Conservation (phyloP, 2,329 filamentous ascomycete genomes). For the Rhinocladiella similis region DNA sequence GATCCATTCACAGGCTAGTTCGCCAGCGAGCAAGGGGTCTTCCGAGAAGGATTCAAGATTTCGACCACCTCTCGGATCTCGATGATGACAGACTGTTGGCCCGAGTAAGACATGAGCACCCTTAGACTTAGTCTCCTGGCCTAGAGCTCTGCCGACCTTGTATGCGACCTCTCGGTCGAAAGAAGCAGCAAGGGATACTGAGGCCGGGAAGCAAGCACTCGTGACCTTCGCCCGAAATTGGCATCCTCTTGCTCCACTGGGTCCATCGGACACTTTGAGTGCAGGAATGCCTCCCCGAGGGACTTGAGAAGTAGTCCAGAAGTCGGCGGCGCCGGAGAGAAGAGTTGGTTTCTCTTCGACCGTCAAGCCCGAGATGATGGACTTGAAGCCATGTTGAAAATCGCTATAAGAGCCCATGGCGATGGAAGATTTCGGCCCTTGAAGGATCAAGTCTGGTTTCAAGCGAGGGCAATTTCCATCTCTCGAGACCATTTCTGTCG, state of each 20-base stretch:
- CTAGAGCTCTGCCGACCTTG: conserved; percentile 68
- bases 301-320: too few species aligned
- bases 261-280: conserved; percentile 67
- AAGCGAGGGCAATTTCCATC: too few species aligned
- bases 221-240: conserved; percentile 63
- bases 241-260: conserved; percentile 67
- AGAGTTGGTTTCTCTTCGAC: too few species aligned
- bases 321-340: too few species aligned
- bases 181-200: conserved; percentile 73
- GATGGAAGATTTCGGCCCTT: not conserved
- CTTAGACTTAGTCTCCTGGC: conserved; percentile 71
- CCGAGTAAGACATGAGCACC: conserved; percentile 72
- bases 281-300: conserved; percentile 53
- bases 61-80: conserved; percentile 76
- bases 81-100: conserved; percentile 77
- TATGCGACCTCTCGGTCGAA: conserved; percentile 71
- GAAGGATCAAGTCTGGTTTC: too few species aligned
- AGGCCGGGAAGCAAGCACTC: conserved; percentile 67
- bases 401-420: not conserved
- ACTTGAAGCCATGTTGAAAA: not conserved
- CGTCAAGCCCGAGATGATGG: too few species aligned
- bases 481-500: too few species aligned
- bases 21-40: conserved; percentile 73
- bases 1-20: conserved; percentile 69
- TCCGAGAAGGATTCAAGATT: conserved; percentile 86